Base-by-base conservation (phyloP, 2,329 filamentous ascomycete species). In the Colletotrichum sp. region DNA sequence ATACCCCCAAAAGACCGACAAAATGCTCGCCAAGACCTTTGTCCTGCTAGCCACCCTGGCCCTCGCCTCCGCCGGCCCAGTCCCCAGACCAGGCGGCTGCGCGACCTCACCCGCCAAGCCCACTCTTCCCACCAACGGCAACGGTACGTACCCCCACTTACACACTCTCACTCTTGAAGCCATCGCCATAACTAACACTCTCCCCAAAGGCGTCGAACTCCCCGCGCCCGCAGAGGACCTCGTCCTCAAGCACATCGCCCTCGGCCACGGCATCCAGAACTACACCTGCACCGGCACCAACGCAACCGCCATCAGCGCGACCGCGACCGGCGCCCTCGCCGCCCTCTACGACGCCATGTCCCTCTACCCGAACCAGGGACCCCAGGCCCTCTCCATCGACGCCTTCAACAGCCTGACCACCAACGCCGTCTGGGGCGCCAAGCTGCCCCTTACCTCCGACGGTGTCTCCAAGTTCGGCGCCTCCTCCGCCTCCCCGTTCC, bases 251-350 rank as follows among this genome's bases (percentile, higher is more conserved):
- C 84, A 88, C 84, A 89, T 94, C 77, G 88, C 87, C 71, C 84
- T 94, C 56, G 92, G 92, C 78, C 89, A 92, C 79, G 92, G 92
- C 73, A 89, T 92, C 79, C 92, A 94, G 80, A 94, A 94, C 88
- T 94, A 94, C 86, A 92, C 90, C 48, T 94, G 92, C 83, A 81
- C 79, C 34, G 71, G 79, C 15, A 77, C 78, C n/a, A 75, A 80
- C 4, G 82, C 87, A 16, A 82, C 84, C 24, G 91, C 91, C 62
- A 91, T 91, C 62, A 84, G 92, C 28, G 91, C 91, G 76, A 88
- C 89, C 69, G 82, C 87, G n/a, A 82, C 84, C 24, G 91, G 91
- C 61, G 91, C 91, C 62, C 85, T 92, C 28, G 91, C 91, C 76
- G 88, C 89, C 70, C 88, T 93, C 75, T 92, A 91, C 87, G 91